phyloP scores from a whole-genome alignment of 2,329 filamentous ascomycete species.

The Lithohypha guttulata region DNA sequence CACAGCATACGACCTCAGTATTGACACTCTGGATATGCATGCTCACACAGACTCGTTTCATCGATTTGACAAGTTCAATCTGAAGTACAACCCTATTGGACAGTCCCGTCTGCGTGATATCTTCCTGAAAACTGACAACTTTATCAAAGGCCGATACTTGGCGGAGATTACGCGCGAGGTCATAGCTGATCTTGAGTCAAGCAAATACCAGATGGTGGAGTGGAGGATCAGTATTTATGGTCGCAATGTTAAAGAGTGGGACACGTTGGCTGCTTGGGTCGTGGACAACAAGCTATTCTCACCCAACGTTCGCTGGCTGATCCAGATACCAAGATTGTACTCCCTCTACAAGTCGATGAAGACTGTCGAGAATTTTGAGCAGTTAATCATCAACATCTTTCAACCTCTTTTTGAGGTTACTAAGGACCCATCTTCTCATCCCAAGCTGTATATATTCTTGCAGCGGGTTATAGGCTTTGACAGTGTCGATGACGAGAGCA shows the following conservation, averaged over 20 bases:
- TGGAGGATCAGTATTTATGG: constrained; percentile 98
- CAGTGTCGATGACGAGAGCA: constrained; percentile 96
- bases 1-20: constrained; percentile 93
- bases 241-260: constrained; percentile 86
- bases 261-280: constrained; percentile 94
- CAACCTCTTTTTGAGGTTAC: constrained; percentile 92
- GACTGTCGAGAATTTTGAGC: constrained; percentile 79
- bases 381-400: constrained; percentile 85
- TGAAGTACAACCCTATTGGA: constrained; percentile 96
- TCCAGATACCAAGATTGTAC: constrained; percentile 87
- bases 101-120: constrained; percentile 95
- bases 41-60: constrained; percentile 97
- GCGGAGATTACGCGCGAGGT: constrained; percentile 98
- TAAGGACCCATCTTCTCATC: constrained; percentile 71
- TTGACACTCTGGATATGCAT: constrained; percentile 98
- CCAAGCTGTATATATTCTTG: constrained; percentile 87
- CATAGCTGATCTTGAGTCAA: constrained; percentile 90
- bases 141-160: constrained; percentile 87
- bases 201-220: constrained; percentile 97
- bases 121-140: constrained; percentile 97
- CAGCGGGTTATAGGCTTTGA: constrained; percentile 95
- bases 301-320: constrained; percentile 92
- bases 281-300: constrained; percentile 97
- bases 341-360: constrained; percentile 88
- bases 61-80: constrained; percentile 97